Evolutionary conservation across 805 yeast genomes (phyloP).

Genomic region (Barnettozyma wickerhamii): DNA sequence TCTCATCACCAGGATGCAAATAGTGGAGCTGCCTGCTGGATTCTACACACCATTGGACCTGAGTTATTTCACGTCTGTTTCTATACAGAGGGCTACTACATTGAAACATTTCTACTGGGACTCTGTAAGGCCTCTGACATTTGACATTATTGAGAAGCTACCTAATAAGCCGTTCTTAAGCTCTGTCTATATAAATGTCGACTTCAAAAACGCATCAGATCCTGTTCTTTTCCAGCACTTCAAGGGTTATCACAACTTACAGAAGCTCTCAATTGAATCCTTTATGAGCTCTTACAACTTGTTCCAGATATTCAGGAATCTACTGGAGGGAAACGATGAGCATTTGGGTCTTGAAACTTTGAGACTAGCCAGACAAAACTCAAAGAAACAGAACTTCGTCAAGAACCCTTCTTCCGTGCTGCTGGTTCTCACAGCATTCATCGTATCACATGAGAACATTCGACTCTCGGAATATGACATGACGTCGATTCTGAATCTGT

Average conservation of each 20-base stretch:
- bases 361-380: constrained; percentile 15
- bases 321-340: constrained; percentile 9
- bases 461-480: constrained; percentile 17
- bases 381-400: constrained; percentile 10
- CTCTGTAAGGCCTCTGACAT: constrained; percentile 33
- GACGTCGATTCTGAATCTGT: constrained; percentile 11
- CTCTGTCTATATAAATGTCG: constrained; percentile 30
- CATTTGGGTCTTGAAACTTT: constrained; percentile 12
- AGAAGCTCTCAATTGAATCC: constrained; percentile 33
- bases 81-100: constrained; percentile 26
- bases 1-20: constrained; percentile 27
- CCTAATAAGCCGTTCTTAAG: constrained; percentile 28
- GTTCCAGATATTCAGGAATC: constrained; percentile 14
- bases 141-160: constrained; percentile 27
- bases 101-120: constrained; percentile 27
- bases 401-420: constrained; percentile 15
- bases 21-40: constrained; percentile 39
- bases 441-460: constrained; percentile 14
- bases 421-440: constrained; percentile 19
- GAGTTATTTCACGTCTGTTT: constrained; percentile 24
- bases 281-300: constrained; percentile 29
- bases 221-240: constrained; percentile 11
- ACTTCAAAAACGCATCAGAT: constrained; percentile 21
- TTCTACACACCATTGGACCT: constrained; percentile 32
- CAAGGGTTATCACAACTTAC: constrained; percentile 27